These are phyloP conservation scores for Tillandsia fasciculata DNA, from an alignment of 176 grass and related monocot species.

Conservation along the genomic window DNA sequence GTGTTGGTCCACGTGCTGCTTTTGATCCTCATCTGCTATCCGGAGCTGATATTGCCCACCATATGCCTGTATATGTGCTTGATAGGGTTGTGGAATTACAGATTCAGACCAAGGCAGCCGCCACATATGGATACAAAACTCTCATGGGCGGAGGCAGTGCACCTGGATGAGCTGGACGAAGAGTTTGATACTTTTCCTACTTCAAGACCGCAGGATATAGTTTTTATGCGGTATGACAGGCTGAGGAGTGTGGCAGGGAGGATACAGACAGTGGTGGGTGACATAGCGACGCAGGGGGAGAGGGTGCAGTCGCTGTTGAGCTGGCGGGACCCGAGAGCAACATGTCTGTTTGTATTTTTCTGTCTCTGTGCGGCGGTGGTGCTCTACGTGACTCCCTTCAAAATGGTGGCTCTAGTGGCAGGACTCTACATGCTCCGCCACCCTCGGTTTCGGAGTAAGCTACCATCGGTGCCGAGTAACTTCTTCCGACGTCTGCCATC, in stretches of 20 bases:
- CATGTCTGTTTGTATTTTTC: conserved; percentile 38
- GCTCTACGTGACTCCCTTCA: conserved; percentile 46
- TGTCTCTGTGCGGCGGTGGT: conserved; percentile 37
- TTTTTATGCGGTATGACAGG: conserved; percentile 55
- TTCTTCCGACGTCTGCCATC: conserved; percentile 64
- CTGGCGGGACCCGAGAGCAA: conserved; percentile 65
- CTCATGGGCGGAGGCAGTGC: conserved; percentile 42
- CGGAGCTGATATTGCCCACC: conserved; percentile 56
- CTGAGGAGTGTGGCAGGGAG: conserved; percentile 52
- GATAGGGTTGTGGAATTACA: conserved; percentile 52
- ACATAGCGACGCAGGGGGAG: conserved; percentile 54
- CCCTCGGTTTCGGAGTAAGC: conserved; percentile 41
- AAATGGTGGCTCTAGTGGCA: conserved; percentile 41
- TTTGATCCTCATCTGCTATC: conserved; percentile 57
- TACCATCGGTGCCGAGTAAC: conserved; percentile 45
- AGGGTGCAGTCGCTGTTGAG: conserved; percentile 32
- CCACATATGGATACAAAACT: conserved; percentile 67
- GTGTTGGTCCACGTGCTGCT: conserved; percentile 54
- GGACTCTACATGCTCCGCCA: conserved; percentile 73
- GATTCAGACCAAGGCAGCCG: conserved; percentile 40
- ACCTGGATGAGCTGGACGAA: conserved; percentile 23
- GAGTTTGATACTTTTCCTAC: conserved; percentile 68
- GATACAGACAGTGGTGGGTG: conserved; percentile 69
- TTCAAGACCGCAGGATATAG: background rate
- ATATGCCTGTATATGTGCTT: conserved; percentile 68